Evolutionary conservation across 208 protist genomes (phyloP).

Genomic region (Leishmania arabica): DNA sequence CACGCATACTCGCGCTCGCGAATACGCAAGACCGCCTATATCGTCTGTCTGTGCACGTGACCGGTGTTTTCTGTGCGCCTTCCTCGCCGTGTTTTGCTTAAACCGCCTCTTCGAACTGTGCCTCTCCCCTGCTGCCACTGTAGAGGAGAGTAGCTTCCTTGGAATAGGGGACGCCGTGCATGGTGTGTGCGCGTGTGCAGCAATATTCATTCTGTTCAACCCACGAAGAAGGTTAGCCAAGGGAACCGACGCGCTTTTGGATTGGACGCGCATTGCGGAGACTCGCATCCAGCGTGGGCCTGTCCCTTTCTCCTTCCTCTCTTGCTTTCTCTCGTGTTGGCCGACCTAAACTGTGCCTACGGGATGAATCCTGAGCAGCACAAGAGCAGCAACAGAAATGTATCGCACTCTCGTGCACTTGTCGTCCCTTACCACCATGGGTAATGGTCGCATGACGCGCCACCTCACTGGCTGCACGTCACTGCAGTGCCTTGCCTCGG

Average conservation of each 20-base stretch:
- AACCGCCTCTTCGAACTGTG: background rate
- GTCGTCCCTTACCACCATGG: background rate
- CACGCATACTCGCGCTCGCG: background rate
- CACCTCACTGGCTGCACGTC: background rate
- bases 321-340: background rate
- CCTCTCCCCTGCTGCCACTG: background rate
- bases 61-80: background rate
- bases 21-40: background rate
- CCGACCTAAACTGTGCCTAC: background rate
- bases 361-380: background rate
- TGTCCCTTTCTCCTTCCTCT: background rate
- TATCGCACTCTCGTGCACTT: background rate
- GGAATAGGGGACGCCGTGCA: background rate
- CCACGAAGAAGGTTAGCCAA: background rate
- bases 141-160: background rate
- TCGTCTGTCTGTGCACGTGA: background rate
- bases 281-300: background rate
- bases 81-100: background rate
- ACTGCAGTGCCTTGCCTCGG: background rate
- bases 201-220: background rate
- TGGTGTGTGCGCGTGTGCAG: background rate
- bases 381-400: constrained; percentile 2
- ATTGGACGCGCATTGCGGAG: background rate
- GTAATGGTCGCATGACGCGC: background rate
- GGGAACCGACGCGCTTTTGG: background rate